Evolutionary conservation across 139 green algal genomes (phyloP).

Genomic region (Coccomyxa sp.): DNA sequence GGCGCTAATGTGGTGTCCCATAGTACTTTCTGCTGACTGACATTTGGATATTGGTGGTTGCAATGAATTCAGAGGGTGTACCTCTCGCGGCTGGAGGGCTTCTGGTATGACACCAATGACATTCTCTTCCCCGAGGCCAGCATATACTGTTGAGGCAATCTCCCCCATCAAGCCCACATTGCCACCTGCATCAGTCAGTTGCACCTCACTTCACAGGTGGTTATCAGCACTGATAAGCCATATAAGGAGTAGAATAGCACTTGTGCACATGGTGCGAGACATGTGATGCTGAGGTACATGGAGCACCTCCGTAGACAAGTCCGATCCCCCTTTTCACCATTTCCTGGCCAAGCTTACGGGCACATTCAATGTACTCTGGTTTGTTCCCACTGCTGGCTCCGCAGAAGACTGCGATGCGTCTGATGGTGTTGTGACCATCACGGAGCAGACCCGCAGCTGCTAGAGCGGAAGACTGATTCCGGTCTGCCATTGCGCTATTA

Average conservation of each 20-base stretch:
- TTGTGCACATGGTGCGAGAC: too few species aligned
- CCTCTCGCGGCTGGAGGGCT: conserved; percentile 42
- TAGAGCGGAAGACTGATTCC: too few species aligned
- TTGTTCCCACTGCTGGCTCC: conserved; percentile 36
- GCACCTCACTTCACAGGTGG: too few species aligned
- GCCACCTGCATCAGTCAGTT: conserved; percentile 32
- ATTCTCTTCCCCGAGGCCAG: conserved; percentile 34
- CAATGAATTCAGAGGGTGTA: too few species aligned
- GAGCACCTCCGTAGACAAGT: conserved; percentile 71
- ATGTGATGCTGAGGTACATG: neutral
- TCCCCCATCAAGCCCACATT: conserved; percentile 79
- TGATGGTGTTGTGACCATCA: conserved; percentile 7
- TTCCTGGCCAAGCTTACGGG: conserved; percentile 38
- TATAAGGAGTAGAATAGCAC: too few species aligned
- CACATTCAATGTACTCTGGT: conserved; percentile 44
- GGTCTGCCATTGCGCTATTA: too few species aligned
- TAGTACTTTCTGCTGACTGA: too few species aligned
- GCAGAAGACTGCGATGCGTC: conserved; percentile 59
- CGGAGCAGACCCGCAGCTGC: too few species aligned
- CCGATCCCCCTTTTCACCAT: conserved; percentile 48
- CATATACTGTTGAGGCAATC: conserved; percentile 49
- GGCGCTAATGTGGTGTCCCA: too few species aligned
- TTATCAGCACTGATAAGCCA: too few species aligned
- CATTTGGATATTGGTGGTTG: too few species aligned
- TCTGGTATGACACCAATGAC: conserved; percentile 80